These are phyloP conservation scores for Cerrena zonata DNA, from an alignment of 1,284 basidiomycete genomes.

Conservation along the genomic window DNA sequence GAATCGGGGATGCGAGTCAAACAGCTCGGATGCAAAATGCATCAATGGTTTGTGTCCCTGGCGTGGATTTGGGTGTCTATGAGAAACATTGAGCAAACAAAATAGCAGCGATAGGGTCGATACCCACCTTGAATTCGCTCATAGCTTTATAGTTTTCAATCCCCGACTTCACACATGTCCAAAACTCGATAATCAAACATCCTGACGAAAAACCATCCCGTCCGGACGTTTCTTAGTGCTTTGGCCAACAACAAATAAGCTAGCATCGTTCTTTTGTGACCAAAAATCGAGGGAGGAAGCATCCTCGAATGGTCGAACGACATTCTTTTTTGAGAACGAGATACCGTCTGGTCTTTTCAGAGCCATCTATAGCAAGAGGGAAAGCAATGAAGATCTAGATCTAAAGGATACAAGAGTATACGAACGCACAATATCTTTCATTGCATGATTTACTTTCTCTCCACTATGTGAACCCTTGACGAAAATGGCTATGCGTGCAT, in stretches of 20 bases:
- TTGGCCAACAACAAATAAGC: conserved; percentile 86
- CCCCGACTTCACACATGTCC: conserved; percentile 93
- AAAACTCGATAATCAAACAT: conserved; percentile 85
- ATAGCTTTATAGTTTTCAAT: conserved; percentile 78
- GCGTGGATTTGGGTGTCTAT: conserved; percentile 81
- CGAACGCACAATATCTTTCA: conserved; percentile 79
- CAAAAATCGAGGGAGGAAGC: conserved; percentile 86
- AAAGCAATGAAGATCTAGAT: background rate
- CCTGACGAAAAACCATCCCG: conserved; percentile 78
- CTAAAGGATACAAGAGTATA: background rate
- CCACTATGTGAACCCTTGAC: conserved; percentile 85
- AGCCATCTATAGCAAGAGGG: conserved; percentile 59
- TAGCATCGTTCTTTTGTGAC: conserved; percentile 92
- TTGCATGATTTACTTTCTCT: conserved; percentile 71
- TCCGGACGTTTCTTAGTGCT: conserved; percentile 94
- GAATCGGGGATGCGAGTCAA: conserved; percentile 89
- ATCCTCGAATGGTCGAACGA: conserved; percentile 87
- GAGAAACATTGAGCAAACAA: background rate
- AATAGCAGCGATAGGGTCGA: background rate
- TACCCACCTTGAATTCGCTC: conserved; percentile 69
- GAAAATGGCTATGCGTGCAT: conserved; percentile 79
- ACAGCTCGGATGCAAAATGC: conserved; percentile 92
- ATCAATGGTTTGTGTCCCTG: conserved; percentile 88
- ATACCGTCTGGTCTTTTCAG: conserved; percentile 84
- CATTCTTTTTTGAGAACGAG: conserved; percentile 95